Conservation (phyloP, 179 eudicot species). For the Spergularia azorica region DNA sequence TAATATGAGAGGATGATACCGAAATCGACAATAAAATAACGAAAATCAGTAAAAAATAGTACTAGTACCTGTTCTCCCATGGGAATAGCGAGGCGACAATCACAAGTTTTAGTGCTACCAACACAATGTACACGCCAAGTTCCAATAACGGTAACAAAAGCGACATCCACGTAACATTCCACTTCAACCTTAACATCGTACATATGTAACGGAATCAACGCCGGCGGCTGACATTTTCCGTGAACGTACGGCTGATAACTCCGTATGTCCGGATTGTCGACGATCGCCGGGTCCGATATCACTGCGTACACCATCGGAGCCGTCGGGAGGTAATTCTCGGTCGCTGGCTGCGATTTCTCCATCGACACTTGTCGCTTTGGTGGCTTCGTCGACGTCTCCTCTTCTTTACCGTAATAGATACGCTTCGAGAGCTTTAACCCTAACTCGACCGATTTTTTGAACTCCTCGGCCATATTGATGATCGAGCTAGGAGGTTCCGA, state of each 20-base stretch:
- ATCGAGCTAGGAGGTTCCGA: neutral
- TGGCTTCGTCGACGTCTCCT: constrained; percentile 29
- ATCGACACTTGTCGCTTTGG: constrained; percentile 37
- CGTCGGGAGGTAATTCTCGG: constrained; percentile 36
- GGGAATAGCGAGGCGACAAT: constrained; percentile 74
- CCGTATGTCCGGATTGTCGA: constrained; percentile 82
- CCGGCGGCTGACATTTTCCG: constrained; percentile 89
- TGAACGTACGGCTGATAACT: constrained; percentile 95
- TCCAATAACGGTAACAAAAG: constrained; percentile 55
- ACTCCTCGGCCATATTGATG: constrained; percentile 49
- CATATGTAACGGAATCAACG: constrained; percentile 85
- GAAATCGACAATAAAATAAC: no score
- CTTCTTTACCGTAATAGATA: constrained; percentile 55
- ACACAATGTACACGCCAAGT: constrained; percentile 90
- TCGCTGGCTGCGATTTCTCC: constrained; percentile 41
- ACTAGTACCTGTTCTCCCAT: constrained; percentile 75
- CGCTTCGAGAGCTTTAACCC: constrained; percentile 68
- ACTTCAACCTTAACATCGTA: constrained; percentile 47
- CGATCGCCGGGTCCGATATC: constrained; percentile 60
- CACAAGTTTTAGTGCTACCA: constrained; percentile 49
- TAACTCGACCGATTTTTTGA: constrained; percentile 50
- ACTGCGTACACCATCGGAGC: constrained; percentile 83
- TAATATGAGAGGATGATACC: no score
- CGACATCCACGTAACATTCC: constrained; percentile 68
- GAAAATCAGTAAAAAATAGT: neutral